Evolutionary conservation across 306 rosid genomes (phyloP), one percentile per base, ranked within the genome.

Genomic region (Corylus avellana): DNA sequence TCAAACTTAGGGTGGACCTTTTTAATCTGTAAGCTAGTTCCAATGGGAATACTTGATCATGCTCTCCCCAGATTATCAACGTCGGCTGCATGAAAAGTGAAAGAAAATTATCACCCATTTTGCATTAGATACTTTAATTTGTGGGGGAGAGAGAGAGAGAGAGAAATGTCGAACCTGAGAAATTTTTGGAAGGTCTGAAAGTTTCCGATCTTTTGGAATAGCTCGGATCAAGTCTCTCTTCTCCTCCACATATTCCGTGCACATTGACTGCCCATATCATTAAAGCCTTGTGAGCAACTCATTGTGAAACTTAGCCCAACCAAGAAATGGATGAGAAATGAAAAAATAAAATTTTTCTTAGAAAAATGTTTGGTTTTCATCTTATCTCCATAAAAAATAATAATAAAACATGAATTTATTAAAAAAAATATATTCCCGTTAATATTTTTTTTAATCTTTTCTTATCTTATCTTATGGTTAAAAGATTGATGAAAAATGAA

Each of bases 1-100:
- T 20, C 44, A 7, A 53, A 49, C 29, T n/a, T 6, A 27, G 51
- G 2, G 42, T 63, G 75, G 54, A 94, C 98, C 88, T 81, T 81
- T 90, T 85, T 78, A 94, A 81, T 88, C 93, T 90, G 83, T 89
- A 83, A 29, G 78, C 98, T 50, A 88, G 80, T 76, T 92, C 97
- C 22, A 94, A 64, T 25, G 94, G 92, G 78, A 94, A 94, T 48
- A 92, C 75, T 79, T 69, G 84, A 76, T 94, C 98, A 55, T 86
- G 84, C 56, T 94, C 98, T 72, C 98, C 98, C 98, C 97, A 94
- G 1, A 94, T 73, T 69, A 94, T 86, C 83, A 92, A 82, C 14
- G 98, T 84, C 18, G 91, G 92, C 96, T 90, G 92, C 85, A 25
- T 8, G 56, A 54, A 54, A 70, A 86, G 72, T 4, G 18, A 73